Conservation (phyloP, 345 rosid genomes). For the Reutealis trisperma region DNA sequence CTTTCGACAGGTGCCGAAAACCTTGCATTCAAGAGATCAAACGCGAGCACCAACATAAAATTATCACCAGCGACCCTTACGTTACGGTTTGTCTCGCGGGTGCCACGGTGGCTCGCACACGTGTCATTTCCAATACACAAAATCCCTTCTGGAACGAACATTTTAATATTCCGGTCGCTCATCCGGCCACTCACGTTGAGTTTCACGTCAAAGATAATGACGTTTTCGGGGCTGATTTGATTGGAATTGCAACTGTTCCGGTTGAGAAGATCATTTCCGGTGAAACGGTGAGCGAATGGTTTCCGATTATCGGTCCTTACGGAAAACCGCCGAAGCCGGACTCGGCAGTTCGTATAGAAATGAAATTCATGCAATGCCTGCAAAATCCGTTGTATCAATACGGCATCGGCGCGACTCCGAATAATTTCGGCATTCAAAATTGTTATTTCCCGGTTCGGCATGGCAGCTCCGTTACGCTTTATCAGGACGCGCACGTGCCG, state of each 20-base stretch:
- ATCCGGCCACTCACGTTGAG: constrained; percentile 59
- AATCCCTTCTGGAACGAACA: constrained; percentile 73
- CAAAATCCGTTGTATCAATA: constrained; percentile 40
- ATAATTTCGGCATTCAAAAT: constrained; percentile 37
- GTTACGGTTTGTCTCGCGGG: constrained; percentile 71
- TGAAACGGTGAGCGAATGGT: constrained; percentile 58
- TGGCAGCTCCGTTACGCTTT: constrained; percentile 62
- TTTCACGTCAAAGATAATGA: constrained; percentile 79
- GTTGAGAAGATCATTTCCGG: constrained; percentile 41
- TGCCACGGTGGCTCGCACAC: constrained; percentile 85
- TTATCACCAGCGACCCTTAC: constrained; percentile 86
- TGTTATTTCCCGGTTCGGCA: constrained; percentile 72
- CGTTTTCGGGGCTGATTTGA: constrained; percentile 74
- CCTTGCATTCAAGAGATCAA: constrained; percentile 22
- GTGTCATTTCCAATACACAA: constrained; percentile 64
- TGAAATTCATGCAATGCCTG: constrained; percentile 55
- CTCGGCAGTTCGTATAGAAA: constrained; percentile 58
- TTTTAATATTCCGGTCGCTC: constrained; percentile 70
- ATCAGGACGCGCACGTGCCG: constrained; percentile 79
- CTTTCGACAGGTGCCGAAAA: constrained; percentile 38
- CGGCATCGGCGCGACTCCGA: constrained; percentile 46
- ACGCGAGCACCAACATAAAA: constrained; percentile 32
- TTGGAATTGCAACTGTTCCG: constrained; percentile 59
- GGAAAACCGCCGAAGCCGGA: constrained; percentile 74
- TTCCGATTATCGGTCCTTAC: constrained; percentile 46